A percentile compares a stretch with the other conserved stretches of the same genome.
Evolutionary conservation across 1,284 basidiomycete species (phyloP).

Genomic region (Cronartium quercuum): DNA sequence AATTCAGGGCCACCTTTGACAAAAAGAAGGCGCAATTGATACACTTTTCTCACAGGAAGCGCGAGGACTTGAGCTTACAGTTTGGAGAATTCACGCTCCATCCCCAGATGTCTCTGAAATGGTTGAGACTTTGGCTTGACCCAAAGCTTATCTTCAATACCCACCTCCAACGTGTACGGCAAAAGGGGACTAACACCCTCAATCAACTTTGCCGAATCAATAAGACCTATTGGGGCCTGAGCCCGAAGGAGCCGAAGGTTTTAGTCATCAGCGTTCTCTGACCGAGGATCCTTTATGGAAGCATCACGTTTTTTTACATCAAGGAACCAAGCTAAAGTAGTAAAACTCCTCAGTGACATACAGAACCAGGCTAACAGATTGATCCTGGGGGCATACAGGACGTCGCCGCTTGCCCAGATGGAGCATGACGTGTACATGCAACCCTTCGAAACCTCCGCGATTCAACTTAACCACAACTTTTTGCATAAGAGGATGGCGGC

Average conservation of each 20-base stretch:
- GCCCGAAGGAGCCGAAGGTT: neutral
- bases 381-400: neutral
- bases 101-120: neutral
- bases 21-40: slow-evolving; percentile 7
- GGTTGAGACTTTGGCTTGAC: neutral
- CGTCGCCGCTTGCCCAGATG: neutral
- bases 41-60: neutral
- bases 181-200: neutral
- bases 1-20: slow-evolving; percentile 9
- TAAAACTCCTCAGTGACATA: neutral
- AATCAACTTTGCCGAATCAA: neutral
- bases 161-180: neutral
- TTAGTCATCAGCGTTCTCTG: neutral
- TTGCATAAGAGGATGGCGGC: neutral
- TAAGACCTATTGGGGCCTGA: neutral
- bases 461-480: neutral
- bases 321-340: neutral
- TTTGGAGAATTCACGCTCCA: neutral
- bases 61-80: neutral
- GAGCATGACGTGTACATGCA: neutral
- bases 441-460: neutral
- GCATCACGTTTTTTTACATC: too few relatives aligned
- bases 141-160: neutral
- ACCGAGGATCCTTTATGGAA: neutral
- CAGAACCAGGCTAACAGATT: neutral